Conservation (phyloP, 495 filamentous ascomycete genomes). For the Penicillium tannophilum region DNA sequence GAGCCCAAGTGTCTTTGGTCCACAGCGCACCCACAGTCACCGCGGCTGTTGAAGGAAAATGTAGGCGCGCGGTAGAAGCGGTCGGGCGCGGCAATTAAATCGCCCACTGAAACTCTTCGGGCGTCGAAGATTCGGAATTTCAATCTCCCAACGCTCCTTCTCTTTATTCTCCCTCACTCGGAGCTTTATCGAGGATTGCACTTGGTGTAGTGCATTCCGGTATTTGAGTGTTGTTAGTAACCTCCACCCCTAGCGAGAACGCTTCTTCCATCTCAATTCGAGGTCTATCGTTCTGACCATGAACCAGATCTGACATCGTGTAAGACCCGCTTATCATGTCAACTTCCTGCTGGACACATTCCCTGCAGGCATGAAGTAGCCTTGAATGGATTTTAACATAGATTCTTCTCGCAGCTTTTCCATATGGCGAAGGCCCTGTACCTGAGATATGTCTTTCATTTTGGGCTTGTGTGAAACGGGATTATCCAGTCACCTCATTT, state of each 20-base stretch:
- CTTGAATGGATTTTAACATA: background rate
- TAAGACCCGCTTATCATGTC: conserved; percentile 21
- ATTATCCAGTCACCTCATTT: conserved; percentile 44
- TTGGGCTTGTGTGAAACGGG: conserved; percentile 52
- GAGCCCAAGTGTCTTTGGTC: background rate
- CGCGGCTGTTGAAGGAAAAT: conserved; percentile 24
- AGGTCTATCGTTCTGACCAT: conserved; percentile 27
- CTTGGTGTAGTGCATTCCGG: background rate
- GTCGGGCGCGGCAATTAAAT: conserved; percentile 28
- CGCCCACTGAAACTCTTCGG: conserved; percentile 31
- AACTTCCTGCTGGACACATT: background rate
- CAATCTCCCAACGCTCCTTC: conserved; percentile 24
- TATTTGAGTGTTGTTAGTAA: background rate
- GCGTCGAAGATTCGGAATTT: conserved; percentile 26
- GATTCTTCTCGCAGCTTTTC: conserved; percentile 34
- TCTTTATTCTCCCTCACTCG: background rate
- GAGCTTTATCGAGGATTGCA: background rate
- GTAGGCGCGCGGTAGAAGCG: conserved; percentile 29
- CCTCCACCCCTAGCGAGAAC: background rate
- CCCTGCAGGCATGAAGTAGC: background rate
- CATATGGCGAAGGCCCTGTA: conserved; percentile 55
- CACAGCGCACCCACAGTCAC: conserved; percentile 6
- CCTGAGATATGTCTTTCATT: conserved; percentile 55
- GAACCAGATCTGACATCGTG: conserved; percentile 36
- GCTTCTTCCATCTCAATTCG: conserved; percentile 15